phyloP scores from a whole-genome alignment of 352 stramenopile species.

The Globisporangium ultimum region DNA sequence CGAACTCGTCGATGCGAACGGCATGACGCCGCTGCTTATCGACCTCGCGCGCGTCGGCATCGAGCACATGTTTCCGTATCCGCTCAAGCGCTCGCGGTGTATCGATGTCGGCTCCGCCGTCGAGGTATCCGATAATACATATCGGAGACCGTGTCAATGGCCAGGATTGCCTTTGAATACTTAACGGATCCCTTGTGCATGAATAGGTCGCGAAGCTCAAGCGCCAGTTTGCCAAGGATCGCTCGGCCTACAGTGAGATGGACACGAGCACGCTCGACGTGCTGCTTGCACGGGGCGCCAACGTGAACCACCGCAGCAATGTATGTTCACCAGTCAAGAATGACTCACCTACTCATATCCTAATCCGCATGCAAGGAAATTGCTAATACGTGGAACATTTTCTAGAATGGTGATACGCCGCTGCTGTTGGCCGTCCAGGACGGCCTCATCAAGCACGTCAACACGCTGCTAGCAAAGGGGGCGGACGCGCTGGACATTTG shows the following conservation, averaged over 20 bases:
- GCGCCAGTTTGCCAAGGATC: slow-evolving; percentile 1
- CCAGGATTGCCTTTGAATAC: neutral
- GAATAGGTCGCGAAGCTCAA: neutral
- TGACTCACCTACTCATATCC: neutral
- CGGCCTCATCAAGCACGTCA: slow-evolving; percentile 43
- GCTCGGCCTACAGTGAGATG: neutral
- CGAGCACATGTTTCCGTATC: slow-evolving; percentile 38
- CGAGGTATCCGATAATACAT: slow-evolving; percentile 13
- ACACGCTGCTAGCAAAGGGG: slow-evolving; percentile 33
- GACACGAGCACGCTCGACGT: slow-evolving; percentile 3
- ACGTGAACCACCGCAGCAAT: slow-evolving; percentile 7
- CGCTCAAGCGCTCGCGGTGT: slow-evolving; percentile 29
- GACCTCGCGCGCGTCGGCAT: slow-evolving; percentile 40
- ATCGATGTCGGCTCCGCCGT: slow-evolving; percentile 35
- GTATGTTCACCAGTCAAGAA: neutral
- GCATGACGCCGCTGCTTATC: slow-evolving; percentile 44
- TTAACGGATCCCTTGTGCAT: neutral
- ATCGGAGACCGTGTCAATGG: neutral
- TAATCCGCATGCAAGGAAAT: too few species aligned
- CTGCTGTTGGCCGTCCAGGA: slow-evolving; percentile 36
- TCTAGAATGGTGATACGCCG: slow-evolving; percentile 27
- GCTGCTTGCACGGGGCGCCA: slow-evolving; percentile 3
- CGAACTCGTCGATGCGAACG: slow-evolving; percentile 27
- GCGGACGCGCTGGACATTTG: slow-evolving; percentile 22
- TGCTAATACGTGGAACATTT: too few species aligned